Conservation (phyloP, 1,284 basidiomycete genomes). For the Salmacisia buchloeana region DNA sequence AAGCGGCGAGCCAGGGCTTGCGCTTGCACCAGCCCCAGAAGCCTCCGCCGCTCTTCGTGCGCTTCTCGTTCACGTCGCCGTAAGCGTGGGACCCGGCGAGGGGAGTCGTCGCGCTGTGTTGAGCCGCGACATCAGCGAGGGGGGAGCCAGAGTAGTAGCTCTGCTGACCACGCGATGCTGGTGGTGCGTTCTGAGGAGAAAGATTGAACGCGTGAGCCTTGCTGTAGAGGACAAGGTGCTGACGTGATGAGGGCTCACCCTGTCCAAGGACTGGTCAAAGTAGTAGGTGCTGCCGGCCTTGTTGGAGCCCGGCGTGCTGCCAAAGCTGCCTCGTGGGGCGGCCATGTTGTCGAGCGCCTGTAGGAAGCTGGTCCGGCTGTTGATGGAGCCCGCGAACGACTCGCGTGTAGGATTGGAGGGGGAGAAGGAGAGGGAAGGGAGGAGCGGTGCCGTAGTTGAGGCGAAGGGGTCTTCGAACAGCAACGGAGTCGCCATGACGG, state of each 20-base stretch:
- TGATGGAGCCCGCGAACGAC: too few relatives aligned
- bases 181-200: too few relatives aligned
- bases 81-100: not conserved
- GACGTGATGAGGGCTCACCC: not conserved
- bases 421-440: too few relatives aligned
- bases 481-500: too few relatives aligned
- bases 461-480: too few relatives aligned
- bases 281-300: not conserved
- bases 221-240: not conserved
- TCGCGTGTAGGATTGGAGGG: too few relatives aligned
- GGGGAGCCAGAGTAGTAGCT: not conserved
- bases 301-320: not conserved
- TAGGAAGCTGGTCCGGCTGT: not conserved
- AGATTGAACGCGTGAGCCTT: not conserved
- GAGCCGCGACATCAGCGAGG: not conserved
- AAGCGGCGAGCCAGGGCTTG: not conserved
- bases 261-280: not conserved
- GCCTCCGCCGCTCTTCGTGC: not conserved
- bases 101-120: not conserved
- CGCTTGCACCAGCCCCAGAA: slow-evolving; percentile 7
- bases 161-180: not conserved
- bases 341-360: not conserved
- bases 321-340: not conserved
- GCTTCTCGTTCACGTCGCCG: not conserved
- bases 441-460: too few relatives aligned